These are phyloP conservation scores for Fraxinus dipetala DNA, from an alignment of 305 asterid genomes.

Conservation along the genomic window DNA sequence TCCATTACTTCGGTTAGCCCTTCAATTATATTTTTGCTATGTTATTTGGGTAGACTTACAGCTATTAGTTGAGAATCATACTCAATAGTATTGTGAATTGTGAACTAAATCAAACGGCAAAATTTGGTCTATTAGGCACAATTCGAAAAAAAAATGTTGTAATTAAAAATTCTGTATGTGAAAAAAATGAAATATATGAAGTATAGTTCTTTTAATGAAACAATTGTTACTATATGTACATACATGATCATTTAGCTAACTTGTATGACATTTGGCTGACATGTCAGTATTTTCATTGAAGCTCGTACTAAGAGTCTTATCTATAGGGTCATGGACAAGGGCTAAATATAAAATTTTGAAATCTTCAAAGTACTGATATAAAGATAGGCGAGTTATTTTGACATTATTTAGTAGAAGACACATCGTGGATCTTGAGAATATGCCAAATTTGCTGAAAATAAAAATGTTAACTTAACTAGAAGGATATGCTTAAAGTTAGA, in stretches of 20 bases:
- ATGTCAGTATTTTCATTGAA: neutral
- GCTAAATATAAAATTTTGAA: neutral
- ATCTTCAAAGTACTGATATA: neutral
- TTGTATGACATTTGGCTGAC: neutral
- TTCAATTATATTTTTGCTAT: slow-evolving; percentile 9
- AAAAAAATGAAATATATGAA: neutral
- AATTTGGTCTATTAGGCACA: neutral
- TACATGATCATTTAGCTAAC: neutral
- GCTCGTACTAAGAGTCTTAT: neutral
- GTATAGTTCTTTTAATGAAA: neutral
- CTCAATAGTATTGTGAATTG: neutral
- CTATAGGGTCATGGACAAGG: neutral
- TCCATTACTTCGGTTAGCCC: neutral
- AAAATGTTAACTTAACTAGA: neutral
- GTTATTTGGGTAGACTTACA: slow-evolving; percentile 5
- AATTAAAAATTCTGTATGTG: neutral
- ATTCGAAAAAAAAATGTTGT: neutral
- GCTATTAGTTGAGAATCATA: slow-evolving; percentile 8
- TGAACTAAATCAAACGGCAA: slow-evolving; percentile 1
- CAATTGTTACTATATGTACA: neutral
- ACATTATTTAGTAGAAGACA: neutral
- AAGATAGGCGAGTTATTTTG: neutral
- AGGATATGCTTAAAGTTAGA: neutral
- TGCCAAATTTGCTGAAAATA: neutral
- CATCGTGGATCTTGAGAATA: neutral